Evolutionary conservation across 31 red algal species (phyloP).

Genomic region (Porphyra umbilicalis): DNA sequence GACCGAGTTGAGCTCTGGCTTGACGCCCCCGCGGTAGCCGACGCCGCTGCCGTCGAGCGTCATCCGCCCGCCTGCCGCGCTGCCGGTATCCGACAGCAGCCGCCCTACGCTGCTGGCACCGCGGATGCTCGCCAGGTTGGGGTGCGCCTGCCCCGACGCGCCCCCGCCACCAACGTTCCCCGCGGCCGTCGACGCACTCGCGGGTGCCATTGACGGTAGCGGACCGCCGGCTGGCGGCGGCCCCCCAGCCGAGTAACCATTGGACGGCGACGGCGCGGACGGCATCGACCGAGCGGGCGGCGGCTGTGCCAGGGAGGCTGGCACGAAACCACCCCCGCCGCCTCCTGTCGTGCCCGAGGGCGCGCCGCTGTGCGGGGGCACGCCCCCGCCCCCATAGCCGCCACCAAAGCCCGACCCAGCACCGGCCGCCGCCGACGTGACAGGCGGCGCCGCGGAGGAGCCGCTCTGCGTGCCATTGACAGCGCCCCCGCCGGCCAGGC

Average conservation of each 20-base stretch:
- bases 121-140: slow-evolving; percentile 17
- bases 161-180: slow-evolving; percentile 3
- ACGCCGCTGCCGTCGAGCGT: slow-evolving; percentile 12
- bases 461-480: background rate
- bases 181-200: slow-evolving; percentile 14
- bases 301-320: background rate
- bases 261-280: background rate
- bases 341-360: background rate
- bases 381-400: background rate
- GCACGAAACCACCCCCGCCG: background rate
- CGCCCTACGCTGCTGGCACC: background rate
- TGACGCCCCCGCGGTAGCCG: slow-evolving; percentile 9
- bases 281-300: background rate
- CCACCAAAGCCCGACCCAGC: background rate
- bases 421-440: background rate
- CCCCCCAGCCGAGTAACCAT: background rate
- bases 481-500: background rate
- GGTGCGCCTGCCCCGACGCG: slow-evolving; percentile 1
- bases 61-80: slow-evolving; percentile 2
- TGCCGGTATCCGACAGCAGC: background rate
- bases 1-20: slow-evolving; percentile 3
- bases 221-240: background rate
- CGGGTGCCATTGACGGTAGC: background rate
- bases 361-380: background rate
- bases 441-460: background rate